Evolutionary conservation across 352 stramenopile genomes (phyloP), one percentile per base, ranked within the genome.

Genomic region (Phytophthora citricola): DNA sequence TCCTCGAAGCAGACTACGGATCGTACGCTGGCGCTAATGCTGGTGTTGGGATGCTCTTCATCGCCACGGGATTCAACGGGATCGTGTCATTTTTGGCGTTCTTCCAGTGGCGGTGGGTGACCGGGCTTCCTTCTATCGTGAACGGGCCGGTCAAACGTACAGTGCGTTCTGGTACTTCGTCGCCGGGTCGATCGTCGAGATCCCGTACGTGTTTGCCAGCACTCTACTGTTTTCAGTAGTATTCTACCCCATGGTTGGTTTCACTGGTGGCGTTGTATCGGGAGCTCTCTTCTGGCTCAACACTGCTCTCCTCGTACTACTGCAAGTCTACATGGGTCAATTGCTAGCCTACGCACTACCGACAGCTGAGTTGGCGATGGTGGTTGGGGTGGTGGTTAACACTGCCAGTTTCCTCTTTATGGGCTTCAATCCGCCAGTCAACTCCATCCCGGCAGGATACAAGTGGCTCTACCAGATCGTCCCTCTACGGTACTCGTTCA

Each of bases 11-110:
- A 24, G 63, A 90, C 10, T 87, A 85, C 59, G 57, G 39, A 2
- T 79, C 79, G 11, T 88, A 81, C 47, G 68, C 72, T 38, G 77
- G 77, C 5, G 60, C 74, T 34, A 86, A 87, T 54, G 66, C 68
- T 11, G 81, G 80, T 14, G 64, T 97, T 27, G 83, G 87, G 11
- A 87, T 96, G 36, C 87, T 97, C 38, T 98, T 97, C 69, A 76
- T 93, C 5, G 77, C 83, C 3, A 91, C 91, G 0, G 60, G 91
- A 32, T 97, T 97, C 58, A 85, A 92, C 48, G 79, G 81, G 24
- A 85, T 96, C 47, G 88, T 94, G 29, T 90, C 81, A n/a, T 89
- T 97, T 81, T 95, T 43, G 88, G 75, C 2, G 85, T 93, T 0
- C 58, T 97, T 5, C 81, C 90, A 26, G 71, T 97, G 5, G 88